Base-by-base conservation (phyloP, 345 rosid species). In the Dipteronia sinensis region DNA sequence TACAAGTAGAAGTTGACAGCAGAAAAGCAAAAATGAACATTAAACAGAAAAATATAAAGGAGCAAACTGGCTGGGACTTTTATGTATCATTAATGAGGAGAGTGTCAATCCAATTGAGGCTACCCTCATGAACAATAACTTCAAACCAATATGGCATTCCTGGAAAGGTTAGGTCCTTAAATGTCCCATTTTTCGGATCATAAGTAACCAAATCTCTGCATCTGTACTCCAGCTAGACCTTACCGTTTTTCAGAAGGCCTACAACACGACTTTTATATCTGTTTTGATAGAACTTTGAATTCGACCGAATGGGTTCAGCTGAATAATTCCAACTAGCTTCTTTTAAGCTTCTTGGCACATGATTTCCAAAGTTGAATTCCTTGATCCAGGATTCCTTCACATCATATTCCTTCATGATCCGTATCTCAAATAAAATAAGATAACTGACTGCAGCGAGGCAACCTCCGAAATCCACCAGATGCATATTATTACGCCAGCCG, bases 151-250 rank as follows among this genome's bases (percentile, higher is more conserved):
- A 83, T 17, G 97, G 97, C 64, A 82, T 65, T 16, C 92, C 90
- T 78, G 86, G 74, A 27, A 89, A 80, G 29, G 46, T 44, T 46
- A 94, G 79, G 66, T 94, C 97, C 86, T 83, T 87, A 42, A 92
- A 92, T 66, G 83, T 88, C 46, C 86, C 89, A 19, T 65, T 19
- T 61, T 80, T 89, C 6, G 89, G 92, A 73, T 94, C 95, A 75
- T 86, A 94, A 19, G 87, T 73, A 55, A 86, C 92, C 73, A 94
- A 77, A 76, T 82, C 90, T 67, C 89, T 85, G 81, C 86, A 82
- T 85, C 83, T 92, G 40, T 91, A 90, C 89, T 90, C 93, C 90
- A 92, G 61, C 89, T 92, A 76, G 25, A 94, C 75, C 78, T 90
- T 89, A 8, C 95, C 91, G 56, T 86, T 87, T 77, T 90, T 87